A percentile compares a stretch with the other conserved stretches of the same genome.
These are phyloP conservation scores for Xylogone sp. DNA, from an alignment of 2,329 filamentous ascomycete genomes.

Conservation along the genomic window DNA sequence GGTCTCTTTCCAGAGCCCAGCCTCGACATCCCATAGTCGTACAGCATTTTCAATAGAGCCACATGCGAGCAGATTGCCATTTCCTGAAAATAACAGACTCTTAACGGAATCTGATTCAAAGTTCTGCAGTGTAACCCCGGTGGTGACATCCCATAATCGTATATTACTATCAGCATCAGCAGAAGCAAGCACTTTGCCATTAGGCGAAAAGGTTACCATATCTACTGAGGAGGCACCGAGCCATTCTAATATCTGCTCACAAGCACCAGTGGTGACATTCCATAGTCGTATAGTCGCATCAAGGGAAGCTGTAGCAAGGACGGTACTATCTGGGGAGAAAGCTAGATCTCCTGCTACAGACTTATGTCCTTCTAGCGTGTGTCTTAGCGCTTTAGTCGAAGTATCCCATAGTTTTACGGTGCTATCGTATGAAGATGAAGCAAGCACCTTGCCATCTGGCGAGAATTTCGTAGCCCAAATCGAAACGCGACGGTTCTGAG, in stretches of 20 bases:
- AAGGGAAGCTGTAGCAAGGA: slow-evolving; percentile 8
- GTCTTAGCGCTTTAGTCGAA: background rate
- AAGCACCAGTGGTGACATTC: slow-evolving; percentile 9
- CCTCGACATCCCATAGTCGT: slow-evolving; percentile 1
- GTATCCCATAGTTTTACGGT: no score
- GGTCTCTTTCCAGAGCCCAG: background rate
- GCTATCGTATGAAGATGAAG: slow-evolving; percentile 31
- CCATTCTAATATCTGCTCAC: slow-evolving; percentile 10
- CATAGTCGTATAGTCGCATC: slow-evolving; percentile 4
- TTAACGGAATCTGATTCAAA: no score
- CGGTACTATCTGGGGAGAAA: slow-evolving; percentile 5
- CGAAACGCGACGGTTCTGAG: slow-evolving; percentile 92
- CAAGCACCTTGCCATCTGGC: slow-evolving; percentile 82
- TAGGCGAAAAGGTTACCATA: slow-evolving; percentile 5
- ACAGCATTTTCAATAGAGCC: background rate
- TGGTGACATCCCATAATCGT: background rate
- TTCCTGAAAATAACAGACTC: no score
- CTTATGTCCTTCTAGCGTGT: slow-evolving; percentile 4
- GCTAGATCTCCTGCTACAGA: background rate
- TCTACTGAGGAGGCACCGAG: background rate
- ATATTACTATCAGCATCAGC: slow-evolving; percentile 3
- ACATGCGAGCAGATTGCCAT: background rate
- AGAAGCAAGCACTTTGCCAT: slow-evolving; percentile 3
- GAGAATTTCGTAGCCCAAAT: slow-evolving; percentile 97
- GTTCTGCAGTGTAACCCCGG: no score